Evolutionary conservation across 1,284 basidiomycete species (phyloP), one percentile per base, ranked within the genome.

Genomic region (Fomitopsis schrenkii): DNA sequence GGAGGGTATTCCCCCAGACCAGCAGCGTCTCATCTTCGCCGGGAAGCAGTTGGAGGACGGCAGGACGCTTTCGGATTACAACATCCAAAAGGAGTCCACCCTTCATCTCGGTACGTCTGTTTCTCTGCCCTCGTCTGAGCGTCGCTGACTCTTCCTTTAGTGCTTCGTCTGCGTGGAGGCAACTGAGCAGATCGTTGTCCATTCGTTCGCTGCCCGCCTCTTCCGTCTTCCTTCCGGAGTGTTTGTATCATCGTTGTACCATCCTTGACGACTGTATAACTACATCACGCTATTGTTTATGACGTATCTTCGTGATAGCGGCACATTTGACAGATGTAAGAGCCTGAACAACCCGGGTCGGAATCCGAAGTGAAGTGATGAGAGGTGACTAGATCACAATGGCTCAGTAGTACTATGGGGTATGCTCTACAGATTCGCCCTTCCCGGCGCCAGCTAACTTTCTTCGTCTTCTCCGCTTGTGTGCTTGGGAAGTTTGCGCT

Each of bases 151-250:
- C 69, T 71, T 53, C 76, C 78, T 74, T 65, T 80, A 67, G 93
- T 95, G 40, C 81, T 95, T 64, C 88, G 93, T 76, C 83, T 84
- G 71, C 85, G 93, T 76, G 93, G 93, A 72, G 87, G 87, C 36
- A 77, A 79, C 44, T 80, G 67, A 75, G 56, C 17, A 58, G 55
- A 50, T 52, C 38, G 44, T 26, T 41, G 48, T 22, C 28, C 15
- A 36, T 30, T 22, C 22, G 46, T 44, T 55, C 26, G 44, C 36
- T 35, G 48, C 45, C 36, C 15, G 35, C 35, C 55, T 19, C 45
- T 22, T 56, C 33, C 22, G 44, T n/a, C 12, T 53, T 26, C 56
- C n/a, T 28, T 55, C 42, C 42, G 38, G 35, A 55, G n/a, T 26
- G 5, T 19, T 35, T 66, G 63, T 68, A 48, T 28, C 58, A 48